These are phyloP conservation scores for Carex scoparia DNA, from an alignment of 176 grass and related monocot genomes.

Conservation along the genomic window DNA sequence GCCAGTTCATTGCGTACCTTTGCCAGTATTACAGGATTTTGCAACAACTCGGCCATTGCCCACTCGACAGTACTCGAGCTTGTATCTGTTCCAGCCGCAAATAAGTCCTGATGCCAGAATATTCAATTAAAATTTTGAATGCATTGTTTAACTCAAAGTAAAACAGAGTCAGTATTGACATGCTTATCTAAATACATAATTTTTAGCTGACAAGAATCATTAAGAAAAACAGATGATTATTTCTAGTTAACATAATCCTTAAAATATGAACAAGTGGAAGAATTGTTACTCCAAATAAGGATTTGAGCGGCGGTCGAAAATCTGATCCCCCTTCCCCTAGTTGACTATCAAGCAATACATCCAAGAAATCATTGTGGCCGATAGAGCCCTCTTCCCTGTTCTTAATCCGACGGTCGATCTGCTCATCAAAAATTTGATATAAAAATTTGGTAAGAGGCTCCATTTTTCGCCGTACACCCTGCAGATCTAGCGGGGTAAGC, in stretches of 20 bases:
- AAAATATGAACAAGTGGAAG: background rate
- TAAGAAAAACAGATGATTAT: too few species aligned
- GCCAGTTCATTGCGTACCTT: slow-evolving; percentile 21
- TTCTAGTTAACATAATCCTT: too few species aligned
- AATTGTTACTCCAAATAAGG: slow-evolving; percentile 30
- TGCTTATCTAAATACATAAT: background rate
- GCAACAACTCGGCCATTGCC: slow-evolving; percentile 45
- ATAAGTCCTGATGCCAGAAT: slow-evolving; percentile 30
- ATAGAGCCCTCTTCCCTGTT: background rate
- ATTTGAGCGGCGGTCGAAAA: background rate
- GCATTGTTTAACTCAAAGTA: background rate
- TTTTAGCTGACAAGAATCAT: background rate
- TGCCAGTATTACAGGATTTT: slow-evolving; percentile 22
- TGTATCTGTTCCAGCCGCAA: slow-evolving; percentile 33
- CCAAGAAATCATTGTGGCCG: slow-evolving; percentile 19
- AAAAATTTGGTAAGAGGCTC: background rate
- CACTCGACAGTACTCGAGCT: slow-evolving; percentile 41
- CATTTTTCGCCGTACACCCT: slow-evolving; percentile 21
- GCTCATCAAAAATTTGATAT: slow-evolving; percentile 29
- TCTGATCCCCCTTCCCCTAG: background rate
- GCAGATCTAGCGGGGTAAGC: slow-evolving; percentile 31
- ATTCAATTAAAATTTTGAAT: background rate
- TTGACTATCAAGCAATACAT: slow-evolving; percentile 35
- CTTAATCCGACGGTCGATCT: slow-evolving; percentile 22
- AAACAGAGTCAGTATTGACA: background rate